phyloP scores from a whole-genome alignment of 768 basidiomycete genomes.

The Lactifluus rugatus region DNA sequence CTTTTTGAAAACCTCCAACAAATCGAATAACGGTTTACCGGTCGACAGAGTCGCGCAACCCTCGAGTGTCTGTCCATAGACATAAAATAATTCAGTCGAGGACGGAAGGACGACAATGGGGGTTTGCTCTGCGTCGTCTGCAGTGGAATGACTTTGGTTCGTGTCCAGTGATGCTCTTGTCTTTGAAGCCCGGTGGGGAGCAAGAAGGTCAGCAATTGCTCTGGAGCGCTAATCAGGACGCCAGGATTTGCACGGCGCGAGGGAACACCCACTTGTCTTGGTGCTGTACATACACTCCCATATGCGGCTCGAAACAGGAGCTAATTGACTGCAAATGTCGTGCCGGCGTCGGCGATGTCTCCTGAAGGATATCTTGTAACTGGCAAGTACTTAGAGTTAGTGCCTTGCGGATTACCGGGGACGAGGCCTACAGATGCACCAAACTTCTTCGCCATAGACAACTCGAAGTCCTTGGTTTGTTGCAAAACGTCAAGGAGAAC shows the following conservation, averaged over 20 bases:
- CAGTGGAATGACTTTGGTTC: slow-evolving; percentile 29
- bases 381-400: slow-evolving; percentile 23
- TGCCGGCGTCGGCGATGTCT: slow-evolving; percentile 39
- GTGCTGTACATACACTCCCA: slow-evolving; percentile 89
- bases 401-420: background rate
- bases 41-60: slow-evolving; percentile 88
- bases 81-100: slow-evolving; percentile 94
- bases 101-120: slow-evolving; percentile 73
- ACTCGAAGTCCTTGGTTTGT: slow-evolving; percentile 81
- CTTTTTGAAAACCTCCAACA: slow-evolving; percentile 78
- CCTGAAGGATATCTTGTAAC: slow-evolving; percentile 57
- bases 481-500: slow-evolving; percentile 79
- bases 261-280: slow-evolving; percentile 72
- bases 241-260: background rate
- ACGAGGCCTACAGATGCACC: slow-evolving; percentile 48
- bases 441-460: slow-evolving; percentile 73
- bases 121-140: slow-evolving; percentile 36
- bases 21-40: slow-evolving; percentile 71
- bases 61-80: slow-evolving; percentile 91
- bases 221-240: slow-evolving; percentile 32
- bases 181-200: slow-evolving; percentile 58
- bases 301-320: slow-evolving; percentile 86
- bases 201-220: slow-evolving; percentile 84
- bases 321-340: slow-evolving; percentile 61
- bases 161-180: slow-evolving; percentile 62